Evolutionary conservation across 352 stramenopile genomes (phyloP), one percentile per base, ranked within the genome.

Genomic region (Pythium phragmitis): DNA sequence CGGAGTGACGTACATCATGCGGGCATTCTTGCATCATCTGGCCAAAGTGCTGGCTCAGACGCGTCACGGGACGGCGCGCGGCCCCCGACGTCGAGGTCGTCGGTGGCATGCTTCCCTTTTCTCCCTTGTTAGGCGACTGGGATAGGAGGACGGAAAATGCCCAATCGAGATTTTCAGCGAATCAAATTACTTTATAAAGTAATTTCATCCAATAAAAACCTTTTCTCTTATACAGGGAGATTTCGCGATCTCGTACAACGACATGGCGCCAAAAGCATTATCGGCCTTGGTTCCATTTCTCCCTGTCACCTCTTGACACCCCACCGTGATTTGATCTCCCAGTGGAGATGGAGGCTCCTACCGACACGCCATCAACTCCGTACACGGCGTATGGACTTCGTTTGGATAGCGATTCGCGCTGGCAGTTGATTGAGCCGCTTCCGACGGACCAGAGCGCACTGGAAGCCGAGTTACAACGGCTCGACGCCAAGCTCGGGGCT

Each of bases 11-110:
- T 74, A 91, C 84, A 43, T 91, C 82, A 0, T 84, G 53, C 0
- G 84, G 81, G 46, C 84, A 93, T 52, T 87, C 73, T 19, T 62
- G 46, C 39, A 89, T 48, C 84, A 93, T 93, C 7, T 86, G 74
- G 23, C 72, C 75, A 64, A 93, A 91, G 57, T 85, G 19, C 46
- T 87, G 79, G 57, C 77, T 77, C 82, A 93, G 80, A 33, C 84
- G 84, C 62, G 79, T 64, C 46, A 62, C 63, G n/a, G 63, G 63
- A 26, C 63, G 63, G 17, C 63, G 63, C 63, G 41, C 12, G 14
- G 43, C 55, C 16, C 37, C 55, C n/a, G 54, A 46, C 13, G 62
- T 26, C 46, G 51, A 37, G 19, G 61, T 41, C n/a, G 47, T 19
- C 16, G 37, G 34, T 17, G 52, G 45, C 60, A 56, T 43, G 41